Conservation (phyloP, 805 yeast genomes). For the Sungouiozyma intestinalis region DNA sequence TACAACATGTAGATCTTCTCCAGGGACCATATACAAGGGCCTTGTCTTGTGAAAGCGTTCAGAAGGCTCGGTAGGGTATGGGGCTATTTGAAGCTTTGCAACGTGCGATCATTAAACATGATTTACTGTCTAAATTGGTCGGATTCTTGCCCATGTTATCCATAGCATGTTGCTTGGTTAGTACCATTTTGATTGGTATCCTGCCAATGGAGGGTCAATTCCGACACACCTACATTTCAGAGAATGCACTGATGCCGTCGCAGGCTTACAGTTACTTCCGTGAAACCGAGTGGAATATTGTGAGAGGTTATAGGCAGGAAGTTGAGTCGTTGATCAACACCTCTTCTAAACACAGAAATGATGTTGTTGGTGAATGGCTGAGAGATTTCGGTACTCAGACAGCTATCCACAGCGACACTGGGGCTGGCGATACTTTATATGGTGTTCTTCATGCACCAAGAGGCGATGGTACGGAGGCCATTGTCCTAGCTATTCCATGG, state of each 20-base stretch:
- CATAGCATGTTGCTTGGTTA: constrained; percentile 33
- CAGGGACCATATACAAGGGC: too few relatives aligned
- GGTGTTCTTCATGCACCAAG: constrained; percentile 86
- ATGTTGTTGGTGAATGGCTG: constrained; percentile 46
- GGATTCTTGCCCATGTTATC: constrained; percentile 36
- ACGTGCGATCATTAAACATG: constrained; percentile 34
- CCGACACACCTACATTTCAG: constrained; percentile 79
- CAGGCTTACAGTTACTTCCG: constrained; percentile 88
- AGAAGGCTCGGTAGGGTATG: constrained; percentile 9
- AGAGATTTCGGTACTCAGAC: constrained; percentile 64
- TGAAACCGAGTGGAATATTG: constrained; percentile 88
- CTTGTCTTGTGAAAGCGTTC: too few relatives aligned
- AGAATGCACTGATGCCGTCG: constrained; percentile 94
- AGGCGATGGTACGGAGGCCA: constrained; percentile 93
- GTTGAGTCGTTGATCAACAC: constrained; percentile 20
- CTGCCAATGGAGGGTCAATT: constrained; percentile 72
- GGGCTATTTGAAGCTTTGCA: constrained; percentile 28
- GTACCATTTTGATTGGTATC: constrained; percentile 47
- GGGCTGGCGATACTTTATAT: constrained; percentile 45
- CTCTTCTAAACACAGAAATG: constrained; percentile 32
- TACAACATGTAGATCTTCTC: too few relatives aligned
- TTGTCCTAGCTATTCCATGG: constrained; percentile 89
- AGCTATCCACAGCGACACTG: constrained; percentile 33
- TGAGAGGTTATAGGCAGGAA: constrained; percentile 64
- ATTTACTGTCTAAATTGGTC: constrained; percentile 38